Evolutionary conservation across 164 flowering plant species (phyloP), one percentile per base, ranked within the genome.

Genomic region (Umbilicus rupestris): DNA sequence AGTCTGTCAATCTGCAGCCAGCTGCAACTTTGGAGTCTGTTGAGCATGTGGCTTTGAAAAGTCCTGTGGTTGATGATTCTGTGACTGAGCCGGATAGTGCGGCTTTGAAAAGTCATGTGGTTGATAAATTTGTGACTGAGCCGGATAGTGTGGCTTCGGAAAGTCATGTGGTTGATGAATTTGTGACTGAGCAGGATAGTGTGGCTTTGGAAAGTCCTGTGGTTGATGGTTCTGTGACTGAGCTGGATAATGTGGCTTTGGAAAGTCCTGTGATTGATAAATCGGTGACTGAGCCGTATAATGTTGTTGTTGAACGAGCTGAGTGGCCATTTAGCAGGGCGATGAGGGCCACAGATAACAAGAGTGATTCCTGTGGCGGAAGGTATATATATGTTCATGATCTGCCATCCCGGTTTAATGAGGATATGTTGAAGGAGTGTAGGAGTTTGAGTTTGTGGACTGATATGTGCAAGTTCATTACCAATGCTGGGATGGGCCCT

Each of bases 361-460:
- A 80, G 78, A 87, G 87, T 66, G 96, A 92, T 78, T 91, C 97
- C 0, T 93, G 98, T 75, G 94, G 88, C 2, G 98, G 98, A 35
- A 87, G 89, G 81, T 93, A 93, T 62, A 80, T 93, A 19, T 93
- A 88, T 72, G 94, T 93, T 20, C 92, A 93, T 57, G 85, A 93
- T 24, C 88, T 93, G 47, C 97, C 96, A 29, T 70, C 96, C 0
- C 74, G 81, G 76, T 93, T 90, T 72, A 93, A 90, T 70, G 94
- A 84, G 74, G 96, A 90, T 55, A 88, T 90, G 96, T 78, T 93
- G 31, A 88, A 80, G 81, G 85, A 90, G 66, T 93, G 97, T 64
- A 77, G 39, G 73, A 82, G 77, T 31, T 73, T 90, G 16, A 90
- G 91, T 71, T 74, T 81, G 19, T 93, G 98, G 98, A 85, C 90